Evolutionary conservation across 768 basidiomycete species (phyloP), one percentile per base, ranked within the genome.

Genomic region (Omphalotus guepiniiformis): DNA sequence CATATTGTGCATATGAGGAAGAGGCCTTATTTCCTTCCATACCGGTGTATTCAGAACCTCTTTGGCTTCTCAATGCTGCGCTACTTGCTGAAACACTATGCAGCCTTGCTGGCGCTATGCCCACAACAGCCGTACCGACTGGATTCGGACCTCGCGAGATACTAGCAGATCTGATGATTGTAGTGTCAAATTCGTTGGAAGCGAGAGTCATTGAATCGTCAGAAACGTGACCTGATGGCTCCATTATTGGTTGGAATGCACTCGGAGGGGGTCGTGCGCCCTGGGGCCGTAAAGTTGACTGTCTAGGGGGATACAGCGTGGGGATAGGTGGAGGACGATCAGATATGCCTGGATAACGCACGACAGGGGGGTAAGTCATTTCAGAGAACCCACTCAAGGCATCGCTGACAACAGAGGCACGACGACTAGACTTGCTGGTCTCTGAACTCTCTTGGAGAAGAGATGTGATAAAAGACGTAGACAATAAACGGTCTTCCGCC

Each of bases 401-500:
- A 55, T 71, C 69, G 53, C 72, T 74, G 23, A 30, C 45, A n/a
- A 53, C 29, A 23, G 54, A 50, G 26, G 35, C 19, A 30, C 48
- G 48, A 21, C 48, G 49, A 26, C 23, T 28, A 26, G n/a, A 7
- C 12, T 44, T 23, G 28, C 26, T 29, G 9, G 37, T 11, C 8
- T 21, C 25, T 4, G 28, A 18, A 35, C 36, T 70, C 52, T 79
- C 73, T 53, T 68, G 72, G 12, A 83, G 68, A 13, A 82, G 63
- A 6, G 70, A 70, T 15, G 81, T 82, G 50, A 83, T 83, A 59
- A 83, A 76, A 2, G 79, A 75, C 2, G 82, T 81, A 6, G 80
- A 73, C 18, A 85, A 70, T 36, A 82, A 63, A 16, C 73, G 69
- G 55, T 80, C 77, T 55, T 83, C 80, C 7, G 71, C 61, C n/a